phyloP scores from a whole-genome alignment of 306 rosid genomes.

The Ceratonia siliqua region DNA sequence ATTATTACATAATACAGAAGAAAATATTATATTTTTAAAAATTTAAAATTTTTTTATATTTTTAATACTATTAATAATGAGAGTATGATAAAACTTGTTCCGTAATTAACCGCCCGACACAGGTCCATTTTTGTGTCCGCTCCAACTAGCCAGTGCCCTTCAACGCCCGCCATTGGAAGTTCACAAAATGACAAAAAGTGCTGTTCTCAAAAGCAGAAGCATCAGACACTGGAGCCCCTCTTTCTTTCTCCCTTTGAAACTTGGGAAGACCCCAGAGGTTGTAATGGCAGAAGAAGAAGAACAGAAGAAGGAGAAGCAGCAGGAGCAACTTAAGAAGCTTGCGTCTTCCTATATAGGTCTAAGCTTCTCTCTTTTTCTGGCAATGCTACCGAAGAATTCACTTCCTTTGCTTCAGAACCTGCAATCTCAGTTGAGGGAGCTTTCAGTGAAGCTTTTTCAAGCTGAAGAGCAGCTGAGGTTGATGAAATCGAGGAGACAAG shows the following conservation, averaged over 20 bases:
- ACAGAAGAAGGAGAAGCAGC: not conserved
- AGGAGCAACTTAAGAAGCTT: conserved; percentile 38
- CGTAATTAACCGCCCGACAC: too few species aligned
- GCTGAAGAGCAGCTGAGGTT: conserved; percentile 65
- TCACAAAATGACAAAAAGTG: too few species aligned
- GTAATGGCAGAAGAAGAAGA: conserved; percentile 21
- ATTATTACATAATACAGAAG: too few species aligned
- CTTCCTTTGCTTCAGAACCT: conserved; percentile 27
- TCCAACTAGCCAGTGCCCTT: too few species aligned
- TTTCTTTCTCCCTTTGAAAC: not conserved
- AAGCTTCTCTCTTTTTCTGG: conserved; percentile 58
- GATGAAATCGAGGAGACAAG: conserved; percentile 68
- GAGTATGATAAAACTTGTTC: too few species aligned
- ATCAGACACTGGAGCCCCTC: too few species aligned
- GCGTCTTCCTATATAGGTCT: conserved; percentile 56
- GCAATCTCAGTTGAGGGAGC: conserved; percentile 39
- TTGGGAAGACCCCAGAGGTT: not conserved
- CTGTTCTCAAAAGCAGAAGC: too few species aligned
- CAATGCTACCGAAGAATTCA: conserved; percentile 52
- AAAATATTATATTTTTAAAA: too few species aligned
- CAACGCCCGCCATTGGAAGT: too few species aligned
- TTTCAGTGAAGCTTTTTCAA: conserved; percentile 30
- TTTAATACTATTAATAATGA: too few species aligned
- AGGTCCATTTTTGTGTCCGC: too few species aligned
- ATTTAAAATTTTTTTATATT: too few species aligned